Percentiles rank a stretch among this genome's conserved stretches.
phyloP scores from a whole-genome alignment of 306 rosid species.

The Lablab purpureus region DNA sequence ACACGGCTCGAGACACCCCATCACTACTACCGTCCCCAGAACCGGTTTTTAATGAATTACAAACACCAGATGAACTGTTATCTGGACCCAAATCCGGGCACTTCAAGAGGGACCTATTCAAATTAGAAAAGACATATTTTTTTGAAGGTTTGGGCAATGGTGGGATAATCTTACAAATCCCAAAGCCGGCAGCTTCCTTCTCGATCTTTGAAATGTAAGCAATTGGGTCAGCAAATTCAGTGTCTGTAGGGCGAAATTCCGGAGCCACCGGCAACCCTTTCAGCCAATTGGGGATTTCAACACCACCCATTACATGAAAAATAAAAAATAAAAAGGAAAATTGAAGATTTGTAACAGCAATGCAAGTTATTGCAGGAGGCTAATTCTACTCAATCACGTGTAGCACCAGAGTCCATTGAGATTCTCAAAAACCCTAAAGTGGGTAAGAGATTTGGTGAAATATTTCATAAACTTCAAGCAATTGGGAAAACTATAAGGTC shows the following conservation, averaged over 20 bases:
- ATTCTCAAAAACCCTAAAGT: constrained; percentile 69
- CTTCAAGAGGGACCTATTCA: constrained; percentile 85
- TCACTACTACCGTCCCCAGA: constrained; percentile 58
- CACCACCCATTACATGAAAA: constrained; percentile 72
- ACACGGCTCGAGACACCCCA: constrained; percentile 74
- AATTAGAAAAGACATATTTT: constrained; percentile 74
- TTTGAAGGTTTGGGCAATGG: constrained; percentile 94
- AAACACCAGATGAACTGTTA: constrained; percentile 42
- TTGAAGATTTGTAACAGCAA: constrained; percentile 48
- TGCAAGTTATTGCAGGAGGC: constrained; percentile 43
- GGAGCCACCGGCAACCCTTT: constrained; percentile 91
- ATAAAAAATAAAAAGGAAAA: not conserved
- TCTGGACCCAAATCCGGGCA: constrained; percentile 67
- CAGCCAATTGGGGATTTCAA: constrained; percentile 90
- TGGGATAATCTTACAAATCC: constrained; percentile 94
- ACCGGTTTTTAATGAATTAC: constrained; percentile 49
- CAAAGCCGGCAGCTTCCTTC: constrained; percentile 88
- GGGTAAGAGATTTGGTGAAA: constrained; percentile 44
- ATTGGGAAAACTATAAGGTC: constrained; percentile 31
- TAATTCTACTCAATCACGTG: constrained; percentile 47
- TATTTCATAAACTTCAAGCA: constrained; percentile 42
- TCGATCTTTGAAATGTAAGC: constrained; percentile 97
- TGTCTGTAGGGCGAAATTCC: constrained; percentile 92
- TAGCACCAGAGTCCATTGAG: constrained; percentile 42
- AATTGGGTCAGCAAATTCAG: constrained; percentile 96